These are phyloP conservation scores for Arachnopeziza araneosa DNA, from an alignment of 2,329 filamentous ascomycete species.

Conservation along the genomic window DNA sequence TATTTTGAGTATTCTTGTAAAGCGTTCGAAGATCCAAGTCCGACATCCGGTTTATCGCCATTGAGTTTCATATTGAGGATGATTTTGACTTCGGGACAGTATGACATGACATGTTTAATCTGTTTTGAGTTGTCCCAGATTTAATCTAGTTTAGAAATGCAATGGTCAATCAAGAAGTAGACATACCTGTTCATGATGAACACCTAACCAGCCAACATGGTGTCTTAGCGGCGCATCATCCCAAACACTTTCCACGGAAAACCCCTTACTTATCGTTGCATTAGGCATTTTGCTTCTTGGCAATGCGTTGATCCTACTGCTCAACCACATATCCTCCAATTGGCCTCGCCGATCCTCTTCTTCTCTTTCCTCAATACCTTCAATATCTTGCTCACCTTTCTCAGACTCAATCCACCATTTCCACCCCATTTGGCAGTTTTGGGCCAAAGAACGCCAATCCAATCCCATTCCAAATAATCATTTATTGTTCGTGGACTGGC, in stretches of 20 bases:
- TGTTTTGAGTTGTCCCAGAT: constrained; percentile 42
- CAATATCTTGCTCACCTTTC: constrained; percentile 24
- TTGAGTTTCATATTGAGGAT: constrained; percentile 51
- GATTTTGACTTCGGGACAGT: constrained; percentile 50
- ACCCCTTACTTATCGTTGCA: constrained; percentile 32
- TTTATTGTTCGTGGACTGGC: constrained; percentile 45
- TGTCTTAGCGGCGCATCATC: constrained; percentile 47
- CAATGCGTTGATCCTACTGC: constrained; percentile 23
- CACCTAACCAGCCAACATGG: constrained; percentile 37
- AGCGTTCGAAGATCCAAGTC: neutral
- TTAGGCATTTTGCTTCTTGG: constrained; percentile 26
- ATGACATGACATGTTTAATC: constrained; percentile 45
- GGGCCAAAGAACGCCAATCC: constrained; percentile 32
- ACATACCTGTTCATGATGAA: constrained; percentile 38
- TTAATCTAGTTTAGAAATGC: constrained; percentile 31
- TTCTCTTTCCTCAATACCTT: constrained; percentile 31
- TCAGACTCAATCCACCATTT: constrained; percentile 27
- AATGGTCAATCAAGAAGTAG: constrained; percentile 25
- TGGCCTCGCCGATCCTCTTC: constrained; percentile 36
- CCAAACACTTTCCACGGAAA: constrained; percentile 46
- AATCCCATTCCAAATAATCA: constrained; percentile 48
- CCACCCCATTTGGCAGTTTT: constrained; percentile 21
- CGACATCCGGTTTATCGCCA: constrained; percentile 31
- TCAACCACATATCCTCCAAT: constrained; percentile 49
- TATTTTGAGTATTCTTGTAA: neutral